Evolutionary conservation across 2,329 filamentous ascomycete genomes (phyloP), one percentile per base, ranked within the genome.

Genomic region (Trichoderma sp.): DNA sequence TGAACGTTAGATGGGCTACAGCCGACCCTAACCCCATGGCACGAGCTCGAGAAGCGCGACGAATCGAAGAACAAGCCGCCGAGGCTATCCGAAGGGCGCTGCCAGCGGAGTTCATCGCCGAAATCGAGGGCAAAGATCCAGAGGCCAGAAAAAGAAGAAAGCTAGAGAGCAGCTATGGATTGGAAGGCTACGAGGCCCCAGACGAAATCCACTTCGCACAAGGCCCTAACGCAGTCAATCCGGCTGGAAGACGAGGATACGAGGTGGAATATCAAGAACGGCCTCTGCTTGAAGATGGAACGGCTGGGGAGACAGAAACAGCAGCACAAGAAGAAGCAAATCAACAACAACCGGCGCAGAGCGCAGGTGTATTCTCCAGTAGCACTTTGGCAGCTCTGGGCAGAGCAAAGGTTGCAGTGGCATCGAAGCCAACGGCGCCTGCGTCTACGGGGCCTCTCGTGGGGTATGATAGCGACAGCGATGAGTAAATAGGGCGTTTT

Each of bases 1-100:
- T 99, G 31, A 99, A 99, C 83, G 95, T 99, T 65, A 90, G 97
- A 77, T 99, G 97, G 97, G 97, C 97, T 59, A 99, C 97, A 0
- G 93, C 95, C 7, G 97, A 99, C 82, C 97, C 97, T 1, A 99
- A 99, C 79, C 97, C 97, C 0, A 92, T 97, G 87, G 95, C 96
- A 2, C 95, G 98, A 83, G 97, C 97, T 78, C 90, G 97, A 76
- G 97, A 99, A 85, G 96, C 93, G 3, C 89, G 93, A 53, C 89
- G 93, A 56, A 93, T 99, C 76, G 97, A 99, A 82, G 97, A 99
- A 82, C 97, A 99, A 83, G 97, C 97, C 2, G 97, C 97, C 0
- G 97, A 98, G 81, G 97, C 97, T 1, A 95, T 99, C 75, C 88
- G 97, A 21, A 89, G 93, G 78, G 96, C 97, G 0, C 86, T 99